Base-by-base conservation (phyloP, 345 rosid genomes). In the Luvunga scandens region DNA sequence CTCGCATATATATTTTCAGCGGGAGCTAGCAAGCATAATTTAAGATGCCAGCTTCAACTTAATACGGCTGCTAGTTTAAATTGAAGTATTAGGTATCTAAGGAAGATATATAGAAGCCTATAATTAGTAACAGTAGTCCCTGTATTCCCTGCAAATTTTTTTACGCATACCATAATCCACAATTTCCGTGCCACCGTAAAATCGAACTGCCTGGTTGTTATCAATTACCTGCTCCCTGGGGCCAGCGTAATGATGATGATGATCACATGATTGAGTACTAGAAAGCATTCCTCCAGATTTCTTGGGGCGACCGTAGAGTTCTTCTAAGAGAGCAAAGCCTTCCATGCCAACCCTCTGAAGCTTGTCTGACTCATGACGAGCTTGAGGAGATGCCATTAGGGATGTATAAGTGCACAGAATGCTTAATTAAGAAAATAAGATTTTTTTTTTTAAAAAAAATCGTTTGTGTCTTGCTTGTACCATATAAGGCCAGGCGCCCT, bases 311-410 rank as follows among this genome's bases (percentile, higher is more conserved):
- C 66, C 66, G 7, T 5, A 27, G 68, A 0, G 0, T n/a, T 76
- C 80, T 0, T 81, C 77, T 24, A 76, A 30, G 6, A 81, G 13
- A 19, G 69, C 73, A 55, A 73, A 81, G 28, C 71, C 78, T 36
- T 81, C 81, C 66, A 33, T 30, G 22, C 63, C 84, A 33, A 60
- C 36, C 69, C 25, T 73, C 22, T 2, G 50, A 69, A 77, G 81
- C 45, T 66, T 66, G 39, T 81, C 33, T 25, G 6, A 19, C 50
- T 76, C n/a, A n/a, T n/a, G 68, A 27, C 6, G 36, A 48, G 6
- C 33, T 27, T 25, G 10, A 39, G 34, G 6, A 1, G 53, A 24
- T 53, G 60, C 69, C 73, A 73, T 79, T n/a, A 59, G 48, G 7
- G 0, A 24, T 53, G 7, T 18, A 18, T 53, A 53, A 53, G n/a